Percentiles rank a stretch among this genome's conserved stretches.
These are phyloP conservation scores for Lodderomyces theae DNA, from an alignment of 1,139 yeast species.

Conservation along the genomic window DNA sequence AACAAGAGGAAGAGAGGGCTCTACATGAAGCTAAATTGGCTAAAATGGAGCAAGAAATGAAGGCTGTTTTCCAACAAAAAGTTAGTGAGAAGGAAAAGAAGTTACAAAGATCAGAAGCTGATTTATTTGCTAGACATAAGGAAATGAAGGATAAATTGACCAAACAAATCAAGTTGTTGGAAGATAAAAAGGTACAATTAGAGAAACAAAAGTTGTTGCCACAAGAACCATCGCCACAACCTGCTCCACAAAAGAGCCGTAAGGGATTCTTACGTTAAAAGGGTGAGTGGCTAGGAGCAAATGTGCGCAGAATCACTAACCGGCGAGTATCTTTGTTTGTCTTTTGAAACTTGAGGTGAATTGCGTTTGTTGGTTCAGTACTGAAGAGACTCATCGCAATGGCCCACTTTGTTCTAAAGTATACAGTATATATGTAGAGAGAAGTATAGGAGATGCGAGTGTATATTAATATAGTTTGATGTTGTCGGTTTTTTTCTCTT, in stretches of 20 bases:
- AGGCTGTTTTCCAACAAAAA: conserved; percentile 93
- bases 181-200: conserved; percentile 83
- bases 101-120: conserved; percentile 95
- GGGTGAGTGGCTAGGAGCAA: too few relatives aligned
- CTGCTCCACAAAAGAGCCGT: conserved; percentile 47
- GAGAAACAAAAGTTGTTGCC: conserved; percentile 66
- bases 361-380: neutral
- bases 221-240: conserved; percentile 47
- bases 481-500: neutral
- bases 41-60: conserved; percentile 96
- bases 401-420: neutral
- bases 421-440: neutral
- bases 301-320: too few relatives aligned
- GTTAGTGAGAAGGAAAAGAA: conserved; percentile 96
- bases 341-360: neutral
- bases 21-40: conserved; percentile 92
- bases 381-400: too few relatives aligned
- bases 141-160: conserved; percentile 95
- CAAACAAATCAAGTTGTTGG: conserved; percentile 83
- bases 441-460: neutral
- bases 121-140: conserved; percentile 89
- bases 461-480: neutral
- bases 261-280: conserved; percentile 58
- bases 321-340: too few relatives aligned
- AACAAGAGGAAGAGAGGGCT: conserved; percentile 91